Evolutionary conservation across 176 grass and related monocot species (phyloP), one percentile per base, ranked within the genome.

Genomic region (Aegilops longissima): DNA sequence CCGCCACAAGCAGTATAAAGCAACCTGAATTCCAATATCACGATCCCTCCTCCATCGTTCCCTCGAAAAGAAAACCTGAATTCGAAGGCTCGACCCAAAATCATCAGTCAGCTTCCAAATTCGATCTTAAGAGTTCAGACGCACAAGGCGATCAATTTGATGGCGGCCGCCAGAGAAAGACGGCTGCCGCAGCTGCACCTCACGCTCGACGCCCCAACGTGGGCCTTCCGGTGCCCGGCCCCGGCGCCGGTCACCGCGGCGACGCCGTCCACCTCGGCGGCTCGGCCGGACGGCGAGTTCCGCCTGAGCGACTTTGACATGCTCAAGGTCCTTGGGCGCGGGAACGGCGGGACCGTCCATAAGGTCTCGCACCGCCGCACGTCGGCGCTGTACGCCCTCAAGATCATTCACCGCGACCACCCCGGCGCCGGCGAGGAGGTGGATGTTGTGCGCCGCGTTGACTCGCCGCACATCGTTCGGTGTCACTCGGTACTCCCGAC

Each of bases 341-440:
- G 92, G 12, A 93, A 80, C 86, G 89, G 92, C 0, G 92, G 89
- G 2, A 86, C 80, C 4, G 89, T 93, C 36, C 77, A 88, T 74
- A 88, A 91, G 86, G 89, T 81, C 21, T 23, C 34, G 20, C 87
- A 92, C 87, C 91, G 87, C n/a, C 75, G 76, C 18, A 84, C 87
- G 29, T 79, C 31, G 10, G 61, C 62, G 47, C 61, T 77, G 58
- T 92, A 89, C 84, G 87, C 91, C 27, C 91, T 89, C 70, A 92
- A 92, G 76, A 5, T 71, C 20, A 9, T 40, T 2, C 68, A 71
- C 68, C 20, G 35, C 18, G 68, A 9, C 4, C 17, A 71, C 2
- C 18, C 35, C 1, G 17, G 9, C 14, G 42, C 24, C 3, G 14
- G 8, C 7, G 25, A 17, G 2, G 47, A 76, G 44, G 73, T 4